Base-by-base conservation (phyloP, 768 basidiomycete genomes). In the Lentinula aciculospora region DNA sequence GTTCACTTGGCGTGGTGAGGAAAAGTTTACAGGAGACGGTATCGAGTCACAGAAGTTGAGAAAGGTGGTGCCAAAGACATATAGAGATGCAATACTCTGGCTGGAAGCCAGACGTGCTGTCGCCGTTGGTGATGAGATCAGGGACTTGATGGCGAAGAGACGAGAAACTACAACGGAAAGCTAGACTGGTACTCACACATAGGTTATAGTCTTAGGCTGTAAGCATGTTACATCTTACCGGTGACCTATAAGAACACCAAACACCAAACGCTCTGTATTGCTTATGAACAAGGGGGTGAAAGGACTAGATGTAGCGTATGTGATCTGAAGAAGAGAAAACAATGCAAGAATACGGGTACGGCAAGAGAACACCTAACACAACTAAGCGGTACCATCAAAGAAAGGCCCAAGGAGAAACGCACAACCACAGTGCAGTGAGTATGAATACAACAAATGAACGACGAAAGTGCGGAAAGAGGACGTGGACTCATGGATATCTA, bases 71-170 rank as follows among this genome's bases (percentile, higher is more conserved):
- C 88, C 87, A 1, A 80, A 77, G 66, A 89, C 87, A 0, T 91
- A 90, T 66, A 74, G 80, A 75, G 92, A 93, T 67, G 85, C 88
- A 5, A 94, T 94, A 90, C 70, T 84, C 25, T 94, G 89, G 85
- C 71, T 94, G 23, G 91, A 93, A 68, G 90, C 86, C 0, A 82
- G 80, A 58, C 76, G 91, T 4, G 84, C 89, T 2, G 72, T 92
- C 6, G 84, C 86, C 65, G 70, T 89, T 44, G 88, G 88, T 3
- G 78, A 79, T 31, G 82, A 85, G 64, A 89, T 92, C 65, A 70
- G 83, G 34, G 71, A 74, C 21, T 36, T 27, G 46, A 36, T 12
- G 23, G 28, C n/a, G 17, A 21, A 37, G 29, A 28, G 29, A 23
- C 19, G 7, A 6, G 39, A 32, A 8, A 31, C 1, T 12, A 4